Percentiles rank a stretch among this genome's conserved stretches.
Conservation (phyloP, 2,329 filamentous ascomycete genomes). For the Blastomyces gilchristii region DNA sequence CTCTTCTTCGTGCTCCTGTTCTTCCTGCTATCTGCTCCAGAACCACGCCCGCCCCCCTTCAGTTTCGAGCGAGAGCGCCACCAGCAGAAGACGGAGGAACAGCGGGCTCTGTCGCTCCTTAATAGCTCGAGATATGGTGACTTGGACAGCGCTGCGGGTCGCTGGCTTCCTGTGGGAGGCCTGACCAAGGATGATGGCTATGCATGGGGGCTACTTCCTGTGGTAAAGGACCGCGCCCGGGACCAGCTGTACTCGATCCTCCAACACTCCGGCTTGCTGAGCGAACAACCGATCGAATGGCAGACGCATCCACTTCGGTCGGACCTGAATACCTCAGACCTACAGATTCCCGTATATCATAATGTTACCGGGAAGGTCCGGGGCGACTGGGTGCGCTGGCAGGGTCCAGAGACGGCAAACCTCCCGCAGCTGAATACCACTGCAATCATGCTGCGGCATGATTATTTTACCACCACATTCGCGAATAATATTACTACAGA, state of each 20-base stretch:
- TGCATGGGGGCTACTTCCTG: conserved; percentile 62
- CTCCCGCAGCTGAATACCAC: conserved; percentile 53
- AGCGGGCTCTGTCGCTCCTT: conserved; percentile 40
- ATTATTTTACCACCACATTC: conserved; percentile 59
- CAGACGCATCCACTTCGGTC: conserved; percentile 16
- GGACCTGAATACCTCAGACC: conserved; percentile 28
- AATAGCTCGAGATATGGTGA: conserved; percentile 44
- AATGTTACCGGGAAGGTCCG: conserved; percentile 68
- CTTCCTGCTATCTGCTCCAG: conserved; percentile 45
- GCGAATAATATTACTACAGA: conserved; percentile 69
- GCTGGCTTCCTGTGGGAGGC: conserved; percentile 63
- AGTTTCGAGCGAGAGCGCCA: conserved; percentile 37
- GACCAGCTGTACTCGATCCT: conserved; percentile 40
- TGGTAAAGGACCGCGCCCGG: conserved; percentile 55
- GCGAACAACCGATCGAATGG: conserved; percentile 22
- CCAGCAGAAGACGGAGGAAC: conserved; percentile 41
- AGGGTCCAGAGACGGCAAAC: conserved; percentile 32
- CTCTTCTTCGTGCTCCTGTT: conserved; percentile 43
- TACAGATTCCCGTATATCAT: conserved; percentile 53
- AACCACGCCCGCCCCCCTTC: conserved; percentile 32
- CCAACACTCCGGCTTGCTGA: conserved; percentile 24
- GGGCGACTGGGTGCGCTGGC: conserved; percentile 61
- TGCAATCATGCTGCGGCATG: conserved; percentile 52
- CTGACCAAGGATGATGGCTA: conserved; percentile 64
- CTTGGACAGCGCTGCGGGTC: conserved; percentile 36